Conservation (phyloP, 352 stramenopile genomes). For the Globisporangium uncinulatum region DNA sequence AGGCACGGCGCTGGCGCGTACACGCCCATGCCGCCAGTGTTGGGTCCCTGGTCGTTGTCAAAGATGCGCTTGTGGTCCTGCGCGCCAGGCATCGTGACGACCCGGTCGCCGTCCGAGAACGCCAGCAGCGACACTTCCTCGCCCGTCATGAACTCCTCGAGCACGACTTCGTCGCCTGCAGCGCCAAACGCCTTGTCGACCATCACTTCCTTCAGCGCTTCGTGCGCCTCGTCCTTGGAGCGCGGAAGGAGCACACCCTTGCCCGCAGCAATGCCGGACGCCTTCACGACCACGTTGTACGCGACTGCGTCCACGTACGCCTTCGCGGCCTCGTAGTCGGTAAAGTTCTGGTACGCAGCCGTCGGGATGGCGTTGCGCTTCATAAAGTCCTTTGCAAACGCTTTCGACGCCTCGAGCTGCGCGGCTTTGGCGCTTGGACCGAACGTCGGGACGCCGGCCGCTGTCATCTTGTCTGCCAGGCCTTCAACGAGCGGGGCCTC, state of each 20-base stretch:
- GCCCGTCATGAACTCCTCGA: slow-evolving; percentile 98
- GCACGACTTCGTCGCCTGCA: slow-evolving; percentile 95
- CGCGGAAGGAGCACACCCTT: slow-evolving; percentile 98
- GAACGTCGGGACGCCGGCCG: slow-evolving; percentile 93
- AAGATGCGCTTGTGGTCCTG: slow-evolving; percentile 99
- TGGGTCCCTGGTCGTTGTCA: slow-evolving; percentile 96
- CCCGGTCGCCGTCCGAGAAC: slow-evolving; percentile 96
- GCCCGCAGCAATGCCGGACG: slow-evolving; percentile 98
- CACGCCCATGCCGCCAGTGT: slow-evolving; percentile 99
- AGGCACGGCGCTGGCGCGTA: slow-evolving; percentile 97
- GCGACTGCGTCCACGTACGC: slow-evolving; percentile 92
- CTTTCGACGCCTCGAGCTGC: slow-evolving; percentile 98
- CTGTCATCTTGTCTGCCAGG: slow-evolving; percentile 92
- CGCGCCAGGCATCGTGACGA: slow-evolving; percentile 94
- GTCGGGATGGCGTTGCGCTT: slow-evolving; percentile 96
- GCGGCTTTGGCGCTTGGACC: slow-evolving; percentile 93
- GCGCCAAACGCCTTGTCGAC: slow-evolving; percentile 94
- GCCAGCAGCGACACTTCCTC: slow-evolving; percentile 97
- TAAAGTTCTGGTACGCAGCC: slow-evolving; percentile 97
- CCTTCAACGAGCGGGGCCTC: slow-evolving; percentile 96
- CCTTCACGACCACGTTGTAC: slow-evolving; percentile 98
- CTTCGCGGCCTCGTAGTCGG: slow-evolving; percentile 84
- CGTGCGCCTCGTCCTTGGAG: slow-evolving; percentile 90
- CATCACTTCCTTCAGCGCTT: slow-evolving; percentile 96
- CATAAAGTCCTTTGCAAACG: slow-evolving; percentile 99